Evolutionary conservation across 768 basidiomycete genomes (phyloP).

Genomic region (Auriscalpium orientale): DNA sequence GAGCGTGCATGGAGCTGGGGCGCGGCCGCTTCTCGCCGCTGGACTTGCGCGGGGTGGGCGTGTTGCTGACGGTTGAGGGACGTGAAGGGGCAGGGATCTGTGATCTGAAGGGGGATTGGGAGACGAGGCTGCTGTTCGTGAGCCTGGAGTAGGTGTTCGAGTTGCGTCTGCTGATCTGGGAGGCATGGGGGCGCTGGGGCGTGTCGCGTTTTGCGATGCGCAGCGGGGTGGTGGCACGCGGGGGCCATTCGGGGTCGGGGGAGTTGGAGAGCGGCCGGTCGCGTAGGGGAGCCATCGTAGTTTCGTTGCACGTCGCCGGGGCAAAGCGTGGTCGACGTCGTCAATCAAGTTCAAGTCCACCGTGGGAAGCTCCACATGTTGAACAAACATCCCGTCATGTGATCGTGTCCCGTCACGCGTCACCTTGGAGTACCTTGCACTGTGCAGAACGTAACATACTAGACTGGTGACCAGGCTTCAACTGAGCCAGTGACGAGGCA

Average conservation of each 20-base stretch:
- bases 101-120: constrained; percentile 80
- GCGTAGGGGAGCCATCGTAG: constrained; percentile 39
- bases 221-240: constrained; percentile 59
- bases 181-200: constrained; percentile 29
- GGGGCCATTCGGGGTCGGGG: constrained; percentile 56
- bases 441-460: no score
- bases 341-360: not conserved
- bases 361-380: constrained; percentile 8
- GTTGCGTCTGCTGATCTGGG: constrained; percentile 57
- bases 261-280: constrained; percentile 58
- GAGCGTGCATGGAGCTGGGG: constrained; percentile 61
- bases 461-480: no score
- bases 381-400: constrained; percentile 9
- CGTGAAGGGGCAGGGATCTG: constrained; percentile 32
- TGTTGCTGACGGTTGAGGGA: constrained; percentile 29
- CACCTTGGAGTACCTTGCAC: no score
- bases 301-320: not conserved
- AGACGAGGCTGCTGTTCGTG: constrained; percentile 69
- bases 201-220: constrained; percentile 66
- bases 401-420: constrained; percentile 10
- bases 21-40: constrained; percentile 77
- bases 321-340: not conserved
- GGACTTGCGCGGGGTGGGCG: constrained; percentile 38
- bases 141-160: constrained; percentile 79
- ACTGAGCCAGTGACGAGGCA: no score